Evolutionary conservation across 345 rosid genomes (phyloP).

Genomic region (Corchorus olitorius): DNA sequence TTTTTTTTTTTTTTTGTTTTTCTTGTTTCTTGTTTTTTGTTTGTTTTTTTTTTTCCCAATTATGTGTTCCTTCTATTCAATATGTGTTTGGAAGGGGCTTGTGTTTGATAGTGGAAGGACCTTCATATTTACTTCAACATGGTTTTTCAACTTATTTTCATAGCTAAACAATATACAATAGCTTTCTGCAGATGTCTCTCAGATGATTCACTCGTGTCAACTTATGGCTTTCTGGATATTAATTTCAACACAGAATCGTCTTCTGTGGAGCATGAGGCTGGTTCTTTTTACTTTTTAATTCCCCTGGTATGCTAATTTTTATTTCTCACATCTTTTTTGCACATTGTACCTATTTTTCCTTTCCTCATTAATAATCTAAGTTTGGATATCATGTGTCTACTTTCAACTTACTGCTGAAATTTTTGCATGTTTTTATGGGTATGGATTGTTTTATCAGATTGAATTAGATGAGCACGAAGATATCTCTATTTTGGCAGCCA

Average conservation of each 20-base stretch:
- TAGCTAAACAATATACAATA: slow-evolving; percentile 37
- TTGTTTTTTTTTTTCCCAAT: background rate
- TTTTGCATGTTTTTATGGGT: slow-evolving; percentile 5
- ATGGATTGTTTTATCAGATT: slow-evolving; percentile 51
- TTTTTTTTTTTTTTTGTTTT: too few species aligned
- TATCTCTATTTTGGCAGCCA: slow-evolving; percentile 67
- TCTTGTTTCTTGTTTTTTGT: too few species aligned
- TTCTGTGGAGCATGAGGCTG: slow-evolving; percentile 57
- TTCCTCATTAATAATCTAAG: background rate
- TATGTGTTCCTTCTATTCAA: background rate
- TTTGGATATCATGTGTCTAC: background rate
- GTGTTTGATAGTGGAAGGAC: background rate
- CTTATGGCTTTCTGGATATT: slow-evolving; percentile 79
- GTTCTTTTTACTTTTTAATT: slow-evolving; percentile 68
- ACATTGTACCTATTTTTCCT: background rate
- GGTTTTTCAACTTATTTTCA: slow-evolving; percentile 19
- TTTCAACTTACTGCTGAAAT: slow-evolving; percentile 14
- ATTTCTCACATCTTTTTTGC: slow-evolving; percentile 15
- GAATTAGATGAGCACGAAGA: slow-evolving; percentile 72
- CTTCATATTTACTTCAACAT: slow-evolving; percentile 7
- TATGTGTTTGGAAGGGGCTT: background rate
- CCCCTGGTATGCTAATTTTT: slow-evolving; percentile 76
- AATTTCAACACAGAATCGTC: slow-evolving; percentile 40
- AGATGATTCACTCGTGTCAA: slow-evolving; percentile 60
- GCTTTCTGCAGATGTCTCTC: slow-evolving; percentile 72